These are phyloP conservation scores for Amanita pseudoporphyria DNA, from an alignment of 768 basidiomycete genomes.

Conservation along the genomic window DNA sequence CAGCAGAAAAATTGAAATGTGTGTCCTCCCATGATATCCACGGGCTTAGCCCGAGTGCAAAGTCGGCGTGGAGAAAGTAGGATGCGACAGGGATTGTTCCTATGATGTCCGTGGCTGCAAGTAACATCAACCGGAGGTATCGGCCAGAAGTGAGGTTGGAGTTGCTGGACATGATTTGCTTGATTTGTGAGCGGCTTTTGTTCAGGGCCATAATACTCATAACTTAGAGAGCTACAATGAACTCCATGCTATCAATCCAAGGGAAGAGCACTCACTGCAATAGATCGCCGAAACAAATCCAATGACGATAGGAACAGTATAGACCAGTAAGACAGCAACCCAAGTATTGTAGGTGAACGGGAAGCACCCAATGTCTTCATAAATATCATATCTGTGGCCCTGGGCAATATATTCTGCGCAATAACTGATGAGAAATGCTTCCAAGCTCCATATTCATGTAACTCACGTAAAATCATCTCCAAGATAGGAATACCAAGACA, in stretches of 20 bases:
- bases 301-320: constrained; percentile 30
- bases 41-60: constrained; percentile 21
- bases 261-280: constrained; percentile 16
- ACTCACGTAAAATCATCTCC: constrained; percentile 36
- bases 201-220: constrained; percentile 33
- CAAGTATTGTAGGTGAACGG: constrained; percentile 40
- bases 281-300: constrained; percentile 30
- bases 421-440: constrained; percentile 6
- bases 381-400: constrained; percentile 53
- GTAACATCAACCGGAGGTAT: constrained; percentile 49
- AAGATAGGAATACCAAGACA: constrained; percentile 45
- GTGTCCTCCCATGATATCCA: constrained; percentile 43
- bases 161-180: constrained; percentile 26
- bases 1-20: constrained; percentile 38
- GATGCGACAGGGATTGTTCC: constrained; percentile 36
- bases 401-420: constrained; percentile 37
- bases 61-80: constrained; percentile 29
- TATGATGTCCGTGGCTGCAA: constrained; percentile 37
- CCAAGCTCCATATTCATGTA: background rate
- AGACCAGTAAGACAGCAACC: constrained; percentile 33
- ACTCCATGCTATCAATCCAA: background rate
- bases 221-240: constrained; percentile 10
- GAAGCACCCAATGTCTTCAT: constrained; percentile 48
- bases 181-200: constrained; percentile 31
- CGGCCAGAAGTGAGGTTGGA: constrained; percentile 33